Conservation (phyloP, 164 flowering plant genomes). For the Kalanchoe fedtschenkoi region DNA sequence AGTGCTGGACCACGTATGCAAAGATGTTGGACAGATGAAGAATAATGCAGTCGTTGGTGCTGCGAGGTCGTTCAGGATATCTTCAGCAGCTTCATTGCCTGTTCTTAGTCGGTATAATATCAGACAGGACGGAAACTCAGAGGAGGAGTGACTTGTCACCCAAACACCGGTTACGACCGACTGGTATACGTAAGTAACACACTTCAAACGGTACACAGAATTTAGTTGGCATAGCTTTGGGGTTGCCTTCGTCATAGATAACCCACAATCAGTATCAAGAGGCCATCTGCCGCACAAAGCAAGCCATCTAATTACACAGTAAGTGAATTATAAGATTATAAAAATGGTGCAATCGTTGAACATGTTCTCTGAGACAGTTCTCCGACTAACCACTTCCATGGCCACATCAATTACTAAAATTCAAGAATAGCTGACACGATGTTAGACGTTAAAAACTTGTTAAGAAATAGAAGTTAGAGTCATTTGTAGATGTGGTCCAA, state of each 20-base stretch:
- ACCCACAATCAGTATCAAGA: too few species aligned
- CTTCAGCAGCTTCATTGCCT: conserved; percentile 65
- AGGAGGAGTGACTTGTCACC: conserved; percentile 60
- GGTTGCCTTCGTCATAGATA: not conserved
- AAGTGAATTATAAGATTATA: not conserved
- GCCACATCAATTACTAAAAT: too few species aligned
- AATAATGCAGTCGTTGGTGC: conserved; percentile 57
- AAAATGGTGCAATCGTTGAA: not conserved
- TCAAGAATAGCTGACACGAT: too few species aligned
- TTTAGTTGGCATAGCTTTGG: too few species aligned
- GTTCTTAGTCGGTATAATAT: conserved; percentile 58
- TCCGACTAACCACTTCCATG: not conserved
- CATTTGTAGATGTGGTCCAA: too few species aligned
- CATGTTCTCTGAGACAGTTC: not conserved
- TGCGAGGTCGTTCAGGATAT: conserved; percentile 60
- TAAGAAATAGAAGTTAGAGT: too few species aligned
- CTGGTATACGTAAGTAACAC: not conserved
- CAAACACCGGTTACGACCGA: not conserved
- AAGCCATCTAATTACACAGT: not conserved
- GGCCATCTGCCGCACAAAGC: not conserved
- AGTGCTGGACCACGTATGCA: conserved; percentile 81
- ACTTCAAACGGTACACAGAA: not conserved
- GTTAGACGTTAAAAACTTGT: too few species aligned
- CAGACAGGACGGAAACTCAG: too few species aligned
- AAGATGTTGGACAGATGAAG: conserved; percentile 73